Percentiles rank a stretch among this genome's conserved stretches.
phyloP scores from a whole-genome alignment of 164 flowering plant genomes.

The Umbilicus rupestris region DNA sequence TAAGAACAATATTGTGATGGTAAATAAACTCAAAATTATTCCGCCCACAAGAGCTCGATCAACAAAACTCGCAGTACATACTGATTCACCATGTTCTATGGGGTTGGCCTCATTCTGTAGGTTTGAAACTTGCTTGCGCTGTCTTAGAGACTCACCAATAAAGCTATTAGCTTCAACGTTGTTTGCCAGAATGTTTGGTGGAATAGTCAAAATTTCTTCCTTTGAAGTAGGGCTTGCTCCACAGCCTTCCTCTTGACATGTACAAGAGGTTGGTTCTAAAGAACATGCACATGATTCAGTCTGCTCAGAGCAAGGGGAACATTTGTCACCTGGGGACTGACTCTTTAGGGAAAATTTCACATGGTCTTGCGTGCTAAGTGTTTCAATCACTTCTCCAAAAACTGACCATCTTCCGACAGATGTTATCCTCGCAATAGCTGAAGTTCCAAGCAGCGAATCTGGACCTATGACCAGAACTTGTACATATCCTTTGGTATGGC shows the following conservation, averaged over 20 bases:
- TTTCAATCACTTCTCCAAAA: slow-evolving; percentile 79
- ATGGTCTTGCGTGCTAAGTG: slow-evolving; percentile 17
- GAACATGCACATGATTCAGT: slow-evolving; percentile 28
- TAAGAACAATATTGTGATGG: slow-evolving; percentile 34
- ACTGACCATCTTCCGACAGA: slow-evolving; percentile 99
- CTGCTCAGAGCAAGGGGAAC: slow-evolving; percentile 16
- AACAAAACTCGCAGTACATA: slow-evolving; percentile 19
- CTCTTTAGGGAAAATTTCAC: slow-evolving; percentile 13
- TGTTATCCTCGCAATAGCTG: slow-evolving; percentile 73
- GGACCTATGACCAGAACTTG: slow-evolving; percentile 84
- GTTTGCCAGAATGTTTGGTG: slow-evolving; percentile 6
- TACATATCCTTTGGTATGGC: slow-evolving; percentile 91
- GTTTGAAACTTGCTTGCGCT: slow-evolving; percentile 23
- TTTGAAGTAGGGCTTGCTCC: slow-evolving; percentile 13
- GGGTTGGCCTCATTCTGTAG: slow-evolving; percentile 13
- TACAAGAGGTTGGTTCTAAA: slow-evolving; percentile 32
- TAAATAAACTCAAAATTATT: slow-evolving; percentile 39
- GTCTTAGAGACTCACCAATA: slow-evolving; percentile 42
- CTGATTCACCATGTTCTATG: slow-evolving; percentile 12
- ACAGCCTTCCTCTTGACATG: slow-evolving; percentile 33
- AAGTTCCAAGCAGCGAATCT: slow-evolving; percentile 67
- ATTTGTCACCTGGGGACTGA: slow-evolving; percentile 11
- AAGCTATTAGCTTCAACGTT: slow-evolving; percentile 20
- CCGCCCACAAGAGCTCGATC: slow-evolving; percentile 58
- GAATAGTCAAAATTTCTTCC: slow-evolving; percentile 2